phyloP scores from a whole-genome alignment of 805 yeast species.

The Candida saitoana region DNA sequence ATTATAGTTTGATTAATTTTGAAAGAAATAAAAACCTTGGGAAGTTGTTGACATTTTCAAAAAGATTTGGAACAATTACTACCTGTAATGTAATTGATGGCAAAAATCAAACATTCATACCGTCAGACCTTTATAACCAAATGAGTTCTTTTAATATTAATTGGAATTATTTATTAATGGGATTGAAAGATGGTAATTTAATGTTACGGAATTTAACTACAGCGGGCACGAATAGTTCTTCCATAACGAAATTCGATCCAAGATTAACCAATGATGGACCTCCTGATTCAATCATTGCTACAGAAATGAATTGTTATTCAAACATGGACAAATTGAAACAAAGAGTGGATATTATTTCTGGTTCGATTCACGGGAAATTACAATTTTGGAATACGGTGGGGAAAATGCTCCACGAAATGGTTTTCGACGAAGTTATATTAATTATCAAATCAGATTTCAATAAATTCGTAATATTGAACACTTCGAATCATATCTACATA shows the following conservation, averaged over 20 bases:
- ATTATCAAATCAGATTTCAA: slow-evolving; percentile 26
- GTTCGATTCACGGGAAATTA: slow-evolving; percentile 20
- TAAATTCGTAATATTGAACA: slow-evolving; percentile 17
- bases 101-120: slow-evolving; percentile 34
- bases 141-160: slow-evolving; percentile 14
- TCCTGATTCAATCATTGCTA: slow-evolving; percentile 15
- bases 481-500: slow-evolving; percentile 13
- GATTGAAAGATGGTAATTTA: slow-evolving; percentile 25
- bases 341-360: slow-evolving; percentile 23
- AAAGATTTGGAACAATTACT: slow-evolving; percentile 24
- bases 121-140: slow-evolving; percentile 17
- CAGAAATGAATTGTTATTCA: slow-evolving; percentile 13
- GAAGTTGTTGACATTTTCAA: slow-evolving; percentile 25
- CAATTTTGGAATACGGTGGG: slow-evolving; percentile 25
- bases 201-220: slow-evolving; percentile 31
- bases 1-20: slow-evolving; percentile 23
- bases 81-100: slow-evolving; percentile 32
- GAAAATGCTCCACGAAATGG: slow-evolving; percentile 7
- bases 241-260: slow-evolving; percentile 14
- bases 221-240: slow-evolving; percentile 22
- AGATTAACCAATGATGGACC: slow-evolving; percentile 7
- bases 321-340: slow-evolving; percentile 21
- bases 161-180: slow-evolving; percentile 31
- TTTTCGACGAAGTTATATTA: slow-evolving; percentile 12
- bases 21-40: slow-evolving; percentile 12